Percentiles rank a stretch among this genome's conserved stretches.
Conservation (phyloP, 2,329 filamentous ascomycete genomes). For the Beauveria pseudobassiana region DNA sequence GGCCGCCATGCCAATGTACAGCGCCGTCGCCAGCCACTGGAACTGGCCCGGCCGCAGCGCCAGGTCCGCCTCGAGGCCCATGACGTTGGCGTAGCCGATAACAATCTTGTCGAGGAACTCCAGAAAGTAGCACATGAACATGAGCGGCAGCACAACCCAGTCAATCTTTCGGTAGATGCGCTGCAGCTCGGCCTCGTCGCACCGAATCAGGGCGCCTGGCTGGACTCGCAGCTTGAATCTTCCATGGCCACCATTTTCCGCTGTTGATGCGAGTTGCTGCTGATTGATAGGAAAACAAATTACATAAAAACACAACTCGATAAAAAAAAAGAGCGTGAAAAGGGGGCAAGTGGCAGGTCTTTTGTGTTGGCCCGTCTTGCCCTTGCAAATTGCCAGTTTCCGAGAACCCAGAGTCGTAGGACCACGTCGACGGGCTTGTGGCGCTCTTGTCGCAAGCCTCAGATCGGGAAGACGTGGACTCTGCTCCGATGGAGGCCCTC, state of each 20-base stretch:
- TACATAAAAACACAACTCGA: too few relatives aligned
- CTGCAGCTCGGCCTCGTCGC: neutral
- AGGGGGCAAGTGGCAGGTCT: neutral
- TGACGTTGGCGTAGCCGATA: slow-evolving; percentile 24
- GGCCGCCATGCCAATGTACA: slow-evolving; percentile 23
- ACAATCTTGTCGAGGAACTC: slow-evolving; percentile 23
- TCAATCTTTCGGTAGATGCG: slow-evolving; percentile 20
- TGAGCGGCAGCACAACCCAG: slow-evolving; percentile 19
- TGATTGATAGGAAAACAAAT: too few relatives aligned
- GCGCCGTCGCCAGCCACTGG: slow-evolving; percentile 24
- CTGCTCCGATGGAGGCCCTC: too few relatives aligned
- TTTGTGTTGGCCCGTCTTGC: neutral
- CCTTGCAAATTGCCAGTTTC: too few relatives aligned
- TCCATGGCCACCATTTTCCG: neutral
- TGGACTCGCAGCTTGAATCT: neutral
- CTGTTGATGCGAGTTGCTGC: neutral
- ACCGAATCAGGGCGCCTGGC: neutral
- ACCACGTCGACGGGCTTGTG: too few relatives aligned
- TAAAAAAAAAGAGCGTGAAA: neutral
- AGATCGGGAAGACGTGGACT: too few relatives aligned
- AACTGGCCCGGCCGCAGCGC: slow-evolving; percentile 26
- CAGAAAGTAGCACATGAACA: slow-evolving; percentile 21
- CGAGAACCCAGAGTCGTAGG: too few relatives aligned
- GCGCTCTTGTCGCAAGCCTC: too few relatives aligned
- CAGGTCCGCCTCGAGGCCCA: slow-evolving; percentile 22